Evolutionary conservation across 106 monocot species (phyloP).

Genomic region (Ottelia alismoides): DNA sequence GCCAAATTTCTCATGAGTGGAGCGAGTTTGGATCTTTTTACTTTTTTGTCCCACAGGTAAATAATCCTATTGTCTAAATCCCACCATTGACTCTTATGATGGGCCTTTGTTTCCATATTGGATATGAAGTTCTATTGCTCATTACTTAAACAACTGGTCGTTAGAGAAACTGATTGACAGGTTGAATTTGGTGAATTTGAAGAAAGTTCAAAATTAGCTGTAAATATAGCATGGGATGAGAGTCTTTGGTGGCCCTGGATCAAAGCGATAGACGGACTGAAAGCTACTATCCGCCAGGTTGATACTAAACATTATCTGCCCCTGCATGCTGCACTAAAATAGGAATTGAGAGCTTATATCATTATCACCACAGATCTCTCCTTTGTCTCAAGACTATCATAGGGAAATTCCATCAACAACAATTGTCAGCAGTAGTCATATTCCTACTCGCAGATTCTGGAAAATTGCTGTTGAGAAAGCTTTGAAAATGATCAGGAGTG

Average conservation of each 20-base stretch:
- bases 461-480: conserved; percentile 62
- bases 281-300: conserved; percentile 53
- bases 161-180: conserved; percentile 50
- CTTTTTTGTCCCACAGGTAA: conserved; percentile 80
- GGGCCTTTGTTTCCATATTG: too few species aligned
- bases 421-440: conserved; percentile 48
- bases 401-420: conserved; percentile 25
- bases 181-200: conserved; percentile 88
- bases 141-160: conserved; percentile 14
- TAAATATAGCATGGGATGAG: conserved; percentile 86
- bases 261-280: conserved; percentile 50
- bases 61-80: too few species aligned
- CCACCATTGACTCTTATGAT: too few species aligned
- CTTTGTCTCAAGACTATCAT: conserved; percentile 17
- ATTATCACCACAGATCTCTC: conserved; percentile 64
- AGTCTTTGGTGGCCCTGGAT: conserved; percentile 61
- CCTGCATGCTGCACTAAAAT: too few species aligned
- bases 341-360: too few species aligned
- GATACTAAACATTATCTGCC: too few species aligned
- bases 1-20: conserved; percentile 63
- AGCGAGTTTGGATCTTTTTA: conserved; percentile 80
- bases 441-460: conserved; percentile 54
- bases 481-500: conserved; percentile 52
- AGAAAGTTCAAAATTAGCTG: conserved; percentile 63
- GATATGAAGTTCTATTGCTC: conserved; percentile 13